Base-by-base conservation (phyloP, 2,329 filamentous ascomycete genomes). In the Cladophialophora psammophila region DNA sequence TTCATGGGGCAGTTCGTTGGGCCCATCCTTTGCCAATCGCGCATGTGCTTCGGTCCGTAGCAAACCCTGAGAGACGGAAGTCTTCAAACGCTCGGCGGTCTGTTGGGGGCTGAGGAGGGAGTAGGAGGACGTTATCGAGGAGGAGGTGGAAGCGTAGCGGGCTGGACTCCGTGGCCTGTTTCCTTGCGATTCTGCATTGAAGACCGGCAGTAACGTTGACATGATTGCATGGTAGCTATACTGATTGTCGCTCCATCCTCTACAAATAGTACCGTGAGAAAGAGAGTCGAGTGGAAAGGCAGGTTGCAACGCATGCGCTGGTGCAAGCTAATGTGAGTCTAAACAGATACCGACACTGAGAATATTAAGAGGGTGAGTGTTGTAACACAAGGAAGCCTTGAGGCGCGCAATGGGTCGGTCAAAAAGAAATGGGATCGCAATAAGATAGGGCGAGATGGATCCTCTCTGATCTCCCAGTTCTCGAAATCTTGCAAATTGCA, bases 1-100 rank as follows among this genome's bases (percentile, higher is more conserved):
- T 67, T 98, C 94, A 78, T 96, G 93, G 5, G 95, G 93, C 42
- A 99, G 90, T 80, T 99, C 95, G 79, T 99, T 99, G 34, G 91
- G 89, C 36, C 95, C 95, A 81, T 95, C 88, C 70, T 91, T 87
- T 75, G 90, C 87, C 68, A 97, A 85, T 75, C 94, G 88, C 64
- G 90, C 87, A 67, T 93, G 85, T 40, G 94, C 95, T 79, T 97
- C 93, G 53, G 88, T 86, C 0, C 92, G 90, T 5, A 92, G 88
- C 13, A 99, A 86, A 60, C 95, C 95, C 75, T 92, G 86, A 13
- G 85, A 88, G 32, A 97, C 82, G n/a, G 94, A 97, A 3, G 94
- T 96, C 71, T 89, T 86, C 62, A 98, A 83, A 71, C 88, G 88
- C 62, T 89, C 84, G 53, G 93, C 93, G 10, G 91, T 90, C 79